Evolutionary conservation across 1,139 yeast genomes (phyloP), one percentile per base, ranked within the genome.

Genomic region (Debaryomyces fabryi): DNA sequence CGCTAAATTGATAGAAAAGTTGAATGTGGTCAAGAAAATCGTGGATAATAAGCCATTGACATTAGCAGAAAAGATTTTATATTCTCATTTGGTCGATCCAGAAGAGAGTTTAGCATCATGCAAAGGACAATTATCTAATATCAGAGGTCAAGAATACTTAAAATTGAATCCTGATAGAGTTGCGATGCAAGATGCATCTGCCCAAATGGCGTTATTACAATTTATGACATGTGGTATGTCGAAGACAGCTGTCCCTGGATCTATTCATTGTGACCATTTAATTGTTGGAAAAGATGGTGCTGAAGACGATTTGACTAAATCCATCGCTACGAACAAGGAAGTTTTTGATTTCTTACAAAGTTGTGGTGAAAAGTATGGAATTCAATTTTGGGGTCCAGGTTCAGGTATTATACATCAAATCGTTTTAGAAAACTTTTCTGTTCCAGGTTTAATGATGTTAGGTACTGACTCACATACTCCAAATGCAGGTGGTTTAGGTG

Each of bases 141-240:
- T 92, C 55, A 81, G 99, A 60, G 99, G 99, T 45, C 68, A 81
- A 52, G 82, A 88, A 51, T 93, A 93, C 67, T 81, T 93, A 65
- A 93, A 93, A 74, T 78, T 93, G 59, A 81, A 85, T 64, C 99
- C 99, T n/a, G 99, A 93, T 67, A 81, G 99, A 62, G 99, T 93
- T 18, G 99, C 99, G 23, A 92, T 92, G 97, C 99, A 93, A 74
- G 99, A 93, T 73, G 99, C 99, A 1, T 88, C 96, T 21, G 99
- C 99, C 2, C 99, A 93, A 72, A 93, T 92, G 88, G 99, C 99
- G 2, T 75, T 93, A 55, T 74, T 93, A 55, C 99, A 93, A 71
- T 93, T 93, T 70, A 92, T 93, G 96, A 90, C 98, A 27, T 88
- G 97, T 60, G 97, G 97, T 16, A 83, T 92, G 83, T 65, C 82